A percentile compares a stretch with the other conserved stretches of the same genome.
These are phyloP conservation scores for Pilobolus umbonatus DNA, from an alignment of 192 early-diverging fungal species.

Conservation along the genomic window DNA sequence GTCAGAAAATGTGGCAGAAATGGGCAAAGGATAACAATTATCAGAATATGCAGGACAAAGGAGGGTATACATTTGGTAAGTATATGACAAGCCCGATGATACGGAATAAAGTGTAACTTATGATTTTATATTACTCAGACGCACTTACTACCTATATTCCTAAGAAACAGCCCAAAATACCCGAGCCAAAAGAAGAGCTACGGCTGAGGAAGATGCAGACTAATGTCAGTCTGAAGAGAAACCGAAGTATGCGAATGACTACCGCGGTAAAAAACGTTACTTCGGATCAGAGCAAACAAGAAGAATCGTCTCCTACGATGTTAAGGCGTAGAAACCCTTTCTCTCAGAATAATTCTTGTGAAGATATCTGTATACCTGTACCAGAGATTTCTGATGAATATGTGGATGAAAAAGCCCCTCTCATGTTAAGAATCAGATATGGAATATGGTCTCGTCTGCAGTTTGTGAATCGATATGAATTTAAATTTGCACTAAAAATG, in stretches of 20 bases:
- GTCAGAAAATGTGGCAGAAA: slow-evolving; percentile 26
- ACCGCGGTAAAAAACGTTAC: too few species aligned
- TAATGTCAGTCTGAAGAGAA: background rate
- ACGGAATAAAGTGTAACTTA: background rate
- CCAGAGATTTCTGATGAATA: background rate
- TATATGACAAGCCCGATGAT: background rate
- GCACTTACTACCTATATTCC: slow-evolving; percentile 16
- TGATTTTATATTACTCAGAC: slow-evolving; percentile 2
- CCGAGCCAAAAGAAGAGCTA: slow-evolving; percentile 20
- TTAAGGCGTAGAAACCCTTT: background rate
- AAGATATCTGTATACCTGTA: background rate
- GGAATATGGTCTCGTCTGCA: slow-evolving; percentile 37
- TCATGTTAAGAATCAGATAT: slow-evolving; percentile 33
- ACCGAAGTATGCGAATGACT: background rate
- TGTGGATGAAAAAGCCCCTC: slow-evolving; percentile 11
- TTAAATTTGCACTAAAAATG: slow-evolving; percentile 52
- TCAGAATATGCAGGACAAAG: slow-evolving; percentile 27
- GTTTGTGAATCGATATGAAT: slow-evolving; percentile 35
- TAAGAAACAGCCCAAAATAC: background rate
- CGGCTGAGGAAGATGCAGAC: slow-evolving; percentile 11
- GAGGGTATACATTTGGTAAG: slow-evolving; percentile 25
- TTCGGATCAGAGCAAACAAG: too few species aligned
- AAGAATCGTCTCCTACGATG: background rate
- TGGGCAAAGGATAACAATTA: slow-evolving; percentile 23
- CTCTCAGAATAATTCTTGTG: background rate